Evolutionary conservation across 2,329 filamentous ascomycete species (phyloP).

Genomic region (Calonectria honghensis): DNA sequence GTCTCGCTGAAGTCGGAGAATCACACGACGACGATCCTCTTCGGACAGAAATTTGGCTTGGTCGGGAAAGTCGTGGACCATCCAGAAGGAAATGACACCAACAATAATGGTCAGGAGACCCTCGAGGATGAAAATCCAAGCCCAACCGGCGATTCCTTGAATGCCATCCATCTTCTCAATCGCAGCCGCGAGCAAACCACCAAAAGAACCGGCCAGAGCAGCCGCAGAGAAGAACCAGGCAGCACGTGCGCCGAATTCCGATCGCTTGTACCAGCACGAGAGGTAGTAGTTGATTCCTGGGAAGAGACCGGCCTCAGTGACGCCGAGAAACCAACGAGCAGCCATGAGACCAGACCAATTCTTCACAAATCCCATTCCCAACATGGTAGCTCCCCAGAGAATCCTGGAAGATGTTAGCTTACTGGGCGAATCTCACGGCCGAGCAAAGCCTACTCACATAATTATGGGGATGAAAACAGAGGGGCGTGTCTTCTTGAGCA

Average conservation of each 20-base stretch:
- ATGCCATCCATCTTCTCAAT: conserved; percentile 82
- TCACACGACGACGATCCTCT: conserved; percentile 81
- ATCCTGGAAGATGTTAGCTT: conserved; percentile 64
- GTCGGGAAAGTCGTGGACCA: conserved; percentile 89
- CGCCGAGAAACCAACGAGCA: conserved; percentile 81
- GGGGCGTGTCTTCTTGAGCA: conserved; percentile 85
- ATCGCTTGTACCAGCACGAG: conserved; percentile 88
- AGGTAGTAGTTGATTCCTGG: conserved; percentile 88
- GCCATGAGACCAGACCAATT: conserved; percentile 80
- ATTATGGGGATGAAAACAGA: conserved; percentile 88
- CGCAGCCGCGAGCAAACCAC: conserved; percentile 82
- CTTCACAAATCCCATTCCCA: conserved; percentile 79
- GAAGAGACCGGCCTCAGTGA: conserved; percentile 85
- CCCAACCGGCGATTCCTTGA: conserved; percentile 74
- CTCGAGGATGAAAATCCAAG: conserved; percentile 82
- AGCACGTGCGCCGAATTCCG: conserved; percentile 86
- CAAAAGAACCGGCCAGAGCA: conserved; percentile 85
- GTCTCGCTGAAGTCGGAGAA: conserved; percentile 82
- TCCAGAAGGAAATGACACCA: conserved; percentile 82
- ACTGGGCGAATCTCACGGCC: neutral
- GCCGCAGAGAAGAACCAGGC: conserved; percentile 91
- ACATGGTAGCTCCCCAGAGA: conserved; percentile 81
- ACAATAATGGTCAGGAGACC: conserved; percentile 82
- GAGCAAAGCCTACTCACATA: conserved; percentile 73
- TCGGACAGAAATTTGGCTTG: conserved; percentile 83